phyloP scores from a whole-genome alignment of 2,329 filamentous ascomycete genomes.

The Alternaria brassicicola region DNA sequence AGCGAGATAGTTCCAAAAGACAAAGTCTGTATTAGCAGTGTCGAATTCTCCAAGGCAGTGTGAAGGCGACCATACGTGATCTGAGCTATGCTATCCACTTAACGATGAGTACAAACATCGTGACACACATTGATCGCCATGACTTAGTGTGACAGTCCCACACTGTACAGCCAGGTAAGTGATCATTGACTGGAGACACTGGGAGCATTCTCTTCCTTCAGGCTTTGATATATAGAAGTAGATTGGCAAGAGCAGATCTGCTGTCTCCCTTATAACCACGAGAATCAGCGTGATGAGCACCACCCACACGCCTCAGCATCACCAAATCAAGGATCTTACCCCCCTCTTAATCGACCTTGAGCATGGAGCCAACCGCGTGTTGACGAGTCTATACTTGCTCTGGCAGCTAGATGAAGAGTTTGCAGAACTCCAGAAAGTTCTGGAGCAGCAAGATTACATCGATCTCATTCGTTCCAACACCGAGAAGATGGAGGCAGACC shows the following conservation, averaged over 20 bases:
- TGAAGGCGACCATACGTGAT: neutral
- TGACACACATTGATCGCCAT: neutral
- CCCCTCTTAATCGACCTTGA: constrained; percentile 2
- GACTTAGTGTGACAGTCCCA: neutral
- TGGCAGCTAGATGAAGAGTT: neutral
- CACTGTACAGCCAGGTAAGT: neutral
- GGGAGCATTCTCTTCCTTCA: neutral
- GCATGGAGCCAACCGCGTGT: constrained; percentile 1
- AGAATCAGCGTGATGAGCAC: neutral
- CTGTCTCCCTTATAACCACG: neutral
- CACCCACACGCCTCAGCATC: neutral
- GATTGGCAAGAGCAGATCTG: neutral
- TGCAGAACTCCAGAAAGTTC: neutral
- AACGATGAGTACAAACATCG: neutral
- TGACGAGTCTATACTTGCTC: constrained; percentile 8
- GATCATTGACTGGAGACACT: neutral
- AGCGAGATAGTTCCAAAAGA: neutral
- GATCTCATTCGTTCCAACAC: neutral
- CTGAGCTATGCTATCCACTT: neutral
- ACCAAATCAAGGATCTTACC: neutral
- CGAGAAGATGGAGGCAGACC: constrained; percentile 4
- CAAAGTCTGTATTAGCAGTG: neutral
- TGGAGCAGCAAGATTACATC: constrained; percentile 1
- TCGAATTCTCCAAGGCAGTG: neutral
- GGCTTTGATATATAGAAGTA: neutral